phyloP scores from a whole-genome alignment of 2,329 filamentous ascomycete species.

The Sporothrix pseudoabietina region DNA sequence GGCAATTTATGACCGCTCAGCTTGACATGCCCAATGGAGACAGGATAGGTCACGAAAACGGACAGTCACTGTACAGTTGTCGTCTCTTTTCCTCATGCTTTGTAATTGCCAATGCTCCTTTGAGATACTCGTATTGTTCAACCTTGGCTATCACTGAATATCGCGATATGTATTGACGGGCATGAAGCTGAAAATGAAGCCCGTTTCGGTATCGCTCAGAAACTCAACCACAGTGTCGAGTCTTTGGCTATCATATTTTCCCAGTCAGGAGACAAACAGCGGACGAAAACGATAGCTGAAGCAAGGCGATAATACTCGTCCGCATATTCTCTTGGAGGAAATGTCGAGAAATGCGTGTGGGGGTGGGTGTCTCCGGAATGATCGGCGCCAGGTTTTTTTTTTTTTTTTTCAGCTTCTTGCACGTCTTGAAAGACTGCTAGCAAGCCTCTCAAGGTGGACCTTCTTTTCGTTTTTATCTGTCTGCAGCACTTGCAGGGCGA shows the following conservation, averaged over 20 bases:
- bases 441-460: background rate
- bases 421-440: no score
- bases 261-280: background rate
- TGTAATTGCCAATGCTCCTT: background rate
- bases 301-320: background rate
- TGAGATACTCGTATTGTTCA: background rate
- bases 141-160: background rate
- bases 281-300: background rate
- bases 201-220: background rate
- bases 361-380: background rate
- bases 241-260: background rate
- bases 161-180: background rate
- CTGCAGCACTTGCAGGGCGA: background rate
- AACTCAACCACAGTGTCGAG: background rate
- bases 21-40: background rate
- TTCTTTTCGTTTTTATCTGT: background rate
- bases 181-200: background rate
- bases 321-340: background rate
- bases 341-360: background rate
- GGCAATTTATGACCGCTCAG: background rate
- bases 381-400: background rate
- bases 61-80: background rate
- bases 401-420: background rate
- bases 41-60: background rate
- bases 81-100: background rate